phyloP scores from a whole-genome alignment of 148 eudicot species.

The Heliosperma pusillum region DNA sequence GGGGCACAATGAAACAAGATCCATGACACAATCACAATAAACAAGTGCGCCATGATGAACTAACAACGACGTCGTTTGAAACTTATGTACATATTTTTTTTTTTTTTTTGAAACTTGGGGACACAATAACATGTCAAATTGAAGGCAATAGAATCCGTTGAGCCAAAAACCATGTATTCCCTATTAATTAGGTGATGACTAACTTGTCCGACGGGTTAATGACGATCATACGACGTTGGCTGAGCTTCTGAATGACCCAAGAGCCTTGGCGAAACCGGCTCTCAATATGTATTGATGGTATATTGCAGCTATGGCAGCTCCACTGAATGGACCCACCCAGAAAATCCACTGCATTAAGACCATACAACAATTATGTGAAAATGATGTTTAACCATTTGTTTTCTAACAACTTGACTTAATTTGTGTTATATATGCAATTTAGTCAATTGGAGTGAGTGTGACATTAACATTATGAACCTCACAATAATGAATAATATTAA shows the following conservation, averaged over 20 bases:
- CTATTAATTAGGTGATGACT: no score
- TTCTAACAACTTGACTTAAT: background rate
- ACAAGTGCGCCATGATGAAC: background rate
- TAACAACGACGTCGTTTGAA: background rate
- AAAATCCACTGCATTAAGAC: conserved; percentile 35
- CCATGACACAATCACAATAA: background rate
- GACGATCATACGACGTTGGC: background rate
- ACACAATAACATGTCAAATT: no score
- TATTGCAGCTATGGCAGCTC: conserved; percentile 40
- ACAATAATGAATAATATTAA: background rate
- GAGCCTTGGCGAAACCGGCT: conserved; percentile 30
- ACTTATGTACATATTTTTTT: no score
- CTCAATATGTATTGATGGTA: conserved; percentile 36
- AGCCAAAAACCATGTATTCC: no score
- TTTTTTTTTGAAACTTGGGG: no score
- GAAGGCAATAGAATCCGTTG: no score
- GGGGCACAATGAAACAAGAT: background rate
- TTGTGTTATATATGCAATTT: background rate
- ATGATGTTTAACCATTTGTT: background rate
- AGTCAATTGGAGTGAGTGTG: background rate
- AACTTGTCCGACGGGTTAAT: background rate
- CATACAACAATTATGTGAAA: background rate
- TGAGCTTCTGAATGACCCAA: conserved; percentile 36
- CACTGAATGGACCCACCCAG: conserved; percentile 41
- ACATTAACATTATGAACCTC: background rate